A percentile compares a stretch with the other conserved stretches of the same genome.
Conservation (phyloP, 2,329 filamentous ascomycete species). For the Arthrobotrys conoides region DNA sequence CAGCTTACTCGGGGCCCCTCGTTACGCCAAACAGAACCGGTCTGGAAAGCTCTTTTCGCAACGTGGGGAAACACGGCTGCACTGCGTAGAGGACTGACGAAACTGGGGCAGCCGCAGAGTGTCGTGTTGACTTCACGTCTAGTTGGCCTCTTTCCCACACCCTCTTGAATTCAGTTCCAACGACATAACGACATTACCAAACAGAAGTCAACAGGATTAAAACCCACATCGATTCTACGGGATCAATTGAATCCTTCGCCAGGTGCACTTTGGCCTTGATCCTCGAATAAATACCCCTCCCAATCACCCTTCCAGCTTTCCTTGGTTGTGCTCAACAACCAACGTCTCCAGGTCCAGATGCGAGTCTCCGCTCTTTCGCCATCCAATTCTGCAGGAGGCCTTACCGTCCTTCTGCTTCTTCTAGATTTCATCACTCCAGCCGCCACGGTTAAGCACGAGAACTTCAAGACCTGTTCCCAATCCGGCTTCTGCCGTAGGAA, state of each 20-base stretch:
- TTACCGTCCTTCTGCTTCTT: slow-evolving; percentile 59
- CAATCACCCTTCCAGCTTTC: slow-evolving; percentile 42
- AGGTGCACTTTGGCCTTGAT: slow-evolving; percentile 45
- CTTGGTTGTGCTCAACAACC: slow-evolving; percentile 57
- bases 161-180: background rate
- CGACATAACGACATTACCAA: slow-evolving; percentile 13
- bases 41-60: slow-evolving; percentile 18
- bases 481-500: slow-evolving; percentile 98
- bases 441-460: slow-evolving; percentile 93
- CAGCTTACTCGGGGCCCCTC: slow-evolving; percentile 38
- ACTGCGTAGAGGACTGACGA: slow-evolving; percentile 7
- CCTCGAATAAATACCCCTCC: slow-evolving; percentile 11
- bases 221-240: slow-evolving; percentile 1
- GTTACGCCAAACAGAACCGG: slow-evolving; percentile 34
- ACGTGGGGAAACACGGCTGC: slow-evolving; percentile 45
- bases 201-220: slow-evolving; percentile 19
- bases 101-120: background rate
- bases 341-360: slow-evolving; percentile 23
- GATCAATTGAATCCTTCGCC: slow-evolving; percentile 29
- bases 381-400: slow-evolving; percentile 45
- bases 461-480: slow-evolving; percentile 96
- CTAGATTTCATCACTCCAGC: slow-evolving; percentile 61
- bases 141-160: slow-evolving; percentile 47
- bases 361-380: slow-evolving; percentile 41
- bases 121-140: slow-evolving; percentile 26